Evolutionary conservation across 106 monocot species (phyloP), one percentile per base, ranked within the genome.

Genomic region (Dendrobium nobile): DNA sequence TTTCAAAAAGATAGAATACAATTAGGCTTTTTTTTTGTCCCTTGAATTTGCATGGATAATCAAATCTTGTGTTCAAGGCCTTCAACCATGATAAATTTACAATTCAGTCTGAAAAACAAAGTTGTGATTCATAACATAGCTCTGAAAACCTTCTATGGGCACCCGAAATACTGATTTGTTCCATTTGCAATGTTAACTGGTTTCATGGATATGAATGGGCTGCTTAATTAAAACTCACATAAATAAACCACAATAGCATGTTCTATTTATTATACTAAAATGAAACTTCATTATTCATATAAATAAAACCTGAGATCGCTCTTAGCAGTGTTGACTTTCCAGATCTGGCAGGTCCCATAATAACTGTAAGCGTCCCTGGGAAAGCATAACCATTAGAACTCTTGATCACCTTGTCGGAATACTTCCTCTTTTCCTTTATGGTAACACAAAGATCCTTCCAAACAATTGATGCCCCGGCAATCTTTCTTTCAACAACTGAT

Each of bases 271-370:
- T 41, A 73, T 18, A 41, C 17, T 73, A 73, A 73, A 73, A 73
- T 20, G 4, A 73, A 73, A 74, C 74, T 42, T 41, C 42, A 20
- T 43, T 16, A 74, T 42, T 15, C 40, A 15, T 74, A 42, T 74
- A 19, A 42, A 74, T 8, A 74, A 43, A 74, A 98, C 99, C 99
- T 86, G 99, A 85, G 81, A 99, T 88, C 48, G 95, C 92, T 64
- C 87, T 88, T 18, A 99, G 90, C 75, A 99, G 67, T 1, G 93
- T 95, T 26, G 99, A 95, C 77, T 99, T 99, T 75, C 99, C 99
- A 6, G 99, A 95, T 56, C 80, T 88, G 22, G 99, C 99, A 73
- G 99, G 99, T 4, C 99, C 99, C 99, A 99, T 95, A 41, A 99
- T 99, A 75, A 99, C 99, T 4, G 99, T 99, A 80, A 95, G 91